Evolutionary conservation across 1,139 yeast genomes (phyloP).

Genomic region (Blastobotrys illinoisensis): DNA sequence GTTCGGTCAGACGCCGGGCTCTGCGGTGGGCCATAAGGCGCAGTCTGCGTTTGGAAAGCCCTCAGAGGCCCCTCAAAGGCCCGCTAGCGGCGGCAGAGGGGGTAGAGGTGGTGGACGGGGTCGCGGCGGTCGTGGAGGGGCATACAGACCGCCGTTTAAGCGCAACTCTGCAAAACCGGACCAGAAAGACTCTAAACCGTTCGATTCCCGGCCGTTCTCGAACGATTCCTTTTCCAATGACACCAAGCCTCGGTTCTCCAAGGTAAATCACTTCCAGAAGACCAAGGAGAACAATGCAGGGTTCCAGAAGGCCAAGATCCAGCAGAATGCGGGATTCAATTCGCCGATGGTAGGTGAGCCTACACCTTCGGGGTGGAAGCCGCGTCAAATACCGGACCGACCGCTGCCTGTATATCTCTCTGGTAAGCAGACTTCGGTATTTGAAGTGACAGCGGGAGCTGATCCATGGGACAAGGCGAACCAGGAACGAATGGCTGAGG

Average conservation of each 20-base stretch:
- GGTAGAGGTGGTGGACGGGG: not conserved
- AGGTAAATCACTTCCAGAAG: slow-evolving; percentile 6
- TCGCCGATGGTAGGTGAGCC: not conserved
- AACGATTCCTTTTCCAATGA: not conserved
- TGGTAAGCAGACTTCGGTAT: slow-evolving; percentile 9
- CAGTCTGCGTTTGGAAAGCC: not conserved
- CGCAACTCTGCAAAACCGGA: not conserved
- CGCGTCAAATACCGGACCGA: slow-evolving; percentile 7
- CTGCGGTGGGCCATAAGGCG: not conserved
- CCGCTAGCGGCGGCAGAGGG: not conserved
- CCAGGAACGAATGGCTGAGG: slow-evolving; percentile 42
- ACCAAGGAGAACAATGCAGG: not conserved
- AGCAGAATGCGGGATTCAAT: too few relatives aligned
- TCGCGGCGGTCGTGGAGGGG: not conserved
- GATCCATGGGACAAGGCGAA: slow-evolving; percentile 52
- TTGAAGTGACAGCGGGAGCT: slow-evolving; percentile 7
- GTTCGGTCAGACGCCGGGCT: not conserved
- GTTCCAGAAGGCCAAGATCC: too few relatives aligned
- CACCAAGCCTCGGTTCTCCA: not conserved
- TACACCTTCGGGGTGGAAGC: slow-evolving; percentile 9
- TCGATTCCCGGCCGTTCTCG: too few relatives aligned
- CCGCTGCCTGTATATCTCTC: slow-evolving; percentile 9
- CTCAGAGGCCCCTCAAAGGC: not conserved
- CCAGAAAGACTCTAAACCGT: not conserved
- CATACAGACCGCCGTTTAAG: not conserved